Percentiles rank a stretch among this genome's conserved stretches.
phyloP scores from a whole-genome alignment of 139 green algal genomes.

The Haematococcus sp. region DNA sequence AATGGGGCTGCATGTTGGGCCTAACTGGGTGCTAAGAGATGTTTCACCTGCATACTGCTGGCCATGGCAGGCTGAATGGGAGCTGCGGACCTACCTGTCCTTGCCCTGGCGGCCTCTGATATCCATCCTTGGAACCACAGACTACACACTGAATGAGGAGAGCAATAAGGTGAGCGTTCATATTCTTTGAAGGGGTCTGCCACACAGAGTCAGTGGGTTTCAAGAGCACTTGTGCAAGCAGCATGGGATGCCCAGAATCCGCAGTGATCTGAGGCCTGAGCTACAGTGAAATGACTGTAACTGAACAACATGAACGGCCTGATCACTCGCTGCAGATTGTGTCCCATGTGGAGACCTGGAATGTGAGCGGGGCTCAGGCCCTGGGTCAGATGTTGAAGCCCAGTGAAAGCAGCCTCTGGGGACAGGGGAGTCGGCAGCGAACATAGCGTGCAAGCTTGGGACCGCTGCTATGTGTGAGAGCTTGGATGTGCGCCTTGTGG shows the following conservation, averaged over 20 bases:
- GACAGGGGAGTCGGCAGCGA: too few species aligned
- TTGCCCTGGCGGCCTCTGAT: conserved; percentile 61
- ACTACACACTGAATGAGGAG: conserved; percentile 46
- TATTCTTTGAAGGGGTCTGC: not conserved
- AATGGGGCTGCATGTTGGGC: too few species aligned
- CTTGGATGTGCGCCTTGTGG: too few species aligned
- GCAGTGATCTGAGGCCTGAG: too few species aligned
- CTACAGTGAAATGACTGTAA: too few species aligned
- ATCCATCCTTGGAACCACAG: conserved; percentile 42
- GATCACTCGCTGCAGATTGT: conserved; percentile 10
- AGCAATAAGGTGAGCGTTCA: conserved; percentile 20
- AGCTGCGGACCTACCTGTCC: conserved; percentile 37
- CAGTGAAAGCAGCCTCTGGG: too few species aligned
- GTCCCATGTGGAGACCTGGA: conserved; percentile 35
- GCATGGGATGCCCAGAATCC: too few species aligned
- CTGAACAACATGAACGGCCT: not conserved
- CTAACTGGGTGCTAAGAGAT: too few species aligned
- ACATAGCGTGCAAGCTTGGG: too few species aligned
- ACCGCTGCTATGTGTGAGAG: too few species aligned
- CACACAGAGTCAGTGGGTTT: too few species aligned
- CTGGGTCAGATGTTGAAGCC: conserved; percentile 29
- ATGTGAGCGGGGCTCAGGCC: conserved; percentile 22
- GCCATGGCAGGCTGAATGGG: conserved; percentile 39
- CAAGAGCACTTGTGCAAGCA: too few species aligned
- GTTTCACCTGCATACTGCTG: not conserved